These are phyloP conservation scores for Solioccasus polychromus DNA, from an alignment of 768 basidiomycete species.

Conservation along the genomic window DNA sequence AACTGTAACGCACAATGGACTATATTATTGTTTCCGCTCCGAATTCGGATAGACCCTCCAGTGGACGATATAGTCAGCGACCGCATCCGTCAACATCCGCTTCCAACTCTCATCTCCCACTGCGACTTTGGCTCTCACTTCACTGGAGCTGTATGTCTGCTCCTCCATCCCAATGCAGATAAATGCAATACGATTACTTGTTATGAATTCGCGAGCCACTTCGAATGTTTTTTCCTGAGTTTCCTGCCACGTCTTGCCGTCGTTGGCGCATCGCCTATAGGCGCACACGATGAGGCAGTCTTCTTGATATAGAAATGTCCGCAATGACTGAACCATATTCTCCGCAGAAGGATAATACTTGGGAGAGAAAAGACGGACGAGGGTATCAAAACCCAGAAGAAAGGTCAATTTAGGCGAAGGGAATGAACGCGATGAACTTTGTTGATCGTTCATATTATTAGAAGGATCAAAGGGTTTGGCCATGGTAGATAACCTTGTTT, in stretches of 20 bases:
- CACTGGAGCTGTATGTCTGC: conserved; percentile 65
- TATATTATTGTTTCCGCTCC: conserved; percentile 2
- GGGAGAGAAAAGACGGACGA: conserved; percentile 73
- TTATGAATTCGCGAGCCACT: conserved; percentile 48
- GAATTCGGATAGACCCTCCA: conserved; percentile 42
- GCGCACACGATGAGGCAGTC: conserved; percentile 68
- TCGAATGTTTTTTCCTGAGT: conserved; percentile 29
- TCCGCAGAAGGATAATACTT: conserved; percentile 62
- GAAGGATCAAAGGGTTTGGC: neutral
- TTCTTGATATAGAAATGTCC: conserved; percentile 57
- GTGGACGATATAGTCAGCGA: conserved; percentile 51
- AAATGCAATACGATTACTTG: conserved; percentile 50
- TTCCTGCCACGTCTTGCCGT: conserved; percentile 23
- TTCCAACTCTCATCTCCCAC: conserved; percentile 40
- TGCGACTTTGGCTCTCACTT: conserved; percentile 44
- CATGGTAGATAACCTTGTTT: conserved; percentile 17
- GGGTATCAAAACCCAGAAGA: conserved; percentile 80
- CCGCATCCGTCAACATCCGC: conserved; percentile 40
- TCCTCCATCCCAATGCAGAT: conserved; percentile 59
- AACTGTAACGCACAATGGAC: conserved; percentile 13
- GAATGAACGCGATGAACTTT: conserved; percentile 2
- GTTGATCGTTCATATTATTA: conserved; percentile 10
- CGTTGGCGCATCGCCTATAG: conserved; percentile 37
- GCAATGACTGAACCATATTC: conserved; percentile 56
- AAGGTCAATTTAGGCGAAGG: conserved; percentile 54